Conservation (phyloP, 2,329 filamentous ascomycete species). For the Xylariaceae sp. region DNA sequence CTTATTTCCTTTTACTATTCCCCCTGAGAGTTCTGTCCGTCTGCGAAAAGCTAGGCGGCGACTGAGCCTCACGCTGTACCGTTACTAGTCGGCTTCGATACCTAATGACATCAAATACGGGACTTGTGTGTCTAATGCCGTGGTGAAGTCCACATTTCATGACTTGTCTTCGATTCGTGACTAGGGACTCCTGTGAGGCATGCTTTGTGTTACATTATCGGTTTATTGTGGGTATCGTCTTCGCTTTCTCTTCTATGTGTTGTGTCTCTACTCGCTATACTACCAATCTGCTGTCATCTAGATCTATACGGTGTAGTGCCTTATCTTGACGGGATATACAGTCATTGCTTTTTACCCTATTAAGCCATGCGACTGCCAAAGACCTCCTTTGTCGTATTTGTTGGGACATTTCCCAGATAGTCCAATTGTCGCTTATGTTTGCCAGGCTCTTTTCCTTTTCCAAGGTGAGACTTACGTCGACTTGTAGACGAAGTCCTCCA, state of each 20-base stretch:
- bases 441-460: not conserved
- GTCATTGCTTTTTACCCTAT: constrained; percentile 1
- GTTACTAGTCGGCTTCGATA: constrained; percentile 39
- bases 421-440: constrained; percentile 4
- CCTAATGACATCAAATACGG: constrained; percentile 37
- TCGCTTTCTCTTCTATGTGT: not conserved
- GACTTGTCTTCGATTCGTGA: not conserved
- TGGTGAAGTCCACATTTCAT: too few relatives aligned
- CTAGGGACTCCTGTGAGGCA: too few relatives aligned
- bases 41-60: constrained; percentile 39
- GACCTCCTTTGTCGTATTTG: not conserved
- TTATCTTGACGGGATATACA: not conserved
- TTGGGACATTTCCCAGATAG: not conserved
- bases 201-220: too few relatives aligned
- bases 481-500: constrained; percentile 50
- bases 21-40: constrained; percentile 34
- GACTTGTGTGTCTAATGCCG: constrained; percentile 17
- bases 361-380: not conserved
- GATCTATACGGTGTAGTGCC: constrained; percentile 1
- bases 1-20: constrained; percentile 47
- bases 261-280: constrained; percentile 6
- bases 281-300: constrained; percentile 6
- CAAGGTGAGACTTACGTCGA: not conserved
- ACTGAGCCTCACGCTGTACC: constrained; percentile 31
- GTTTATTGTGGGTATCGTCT: constrained; percentile 16